Conservation (phyloP, 2,329 filamentous ascomycete genomes). For the Sporothrix sp. region DNA sequence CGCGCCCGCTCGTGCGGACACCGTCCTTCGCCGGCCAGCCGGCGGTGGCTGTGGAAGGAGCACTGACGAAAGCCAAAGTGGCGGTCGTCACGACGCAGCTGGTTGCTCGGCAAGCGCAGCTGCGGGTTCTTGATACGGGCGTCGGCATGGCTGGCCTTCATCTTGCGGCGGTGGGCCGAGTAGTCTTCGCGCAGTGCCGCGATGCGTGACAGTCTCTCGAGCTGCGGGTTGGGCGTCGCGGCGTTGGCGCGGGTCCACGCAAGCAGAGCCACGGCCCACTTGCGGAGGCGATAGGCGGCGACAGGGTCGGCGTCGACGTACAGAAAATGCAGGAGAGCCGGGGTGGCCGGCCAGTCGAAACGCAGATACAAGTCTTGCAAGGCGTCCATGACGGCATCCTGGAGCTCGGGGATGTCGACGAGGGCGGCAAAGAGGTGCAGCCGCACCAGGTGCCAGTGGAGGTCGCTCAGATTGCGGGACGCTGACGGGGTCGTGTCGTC, state of each 20-base stretch:
- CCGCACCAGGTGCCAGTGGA: slow-evolving; percentile 48
- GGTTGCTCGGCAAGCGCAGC: slow-evolving; percentile 47
- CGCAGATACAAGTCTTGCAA: slow-evolving; percentile 50
- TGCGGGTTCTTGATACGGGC: slow-evolving; percentile 51
- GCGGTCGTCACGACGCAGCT: slow-evolving; percentile 45
- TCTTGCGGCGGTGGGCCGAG: slow-evolving; percentile 41
- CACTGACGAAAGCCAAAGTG: slow-evolving; percentile 52
- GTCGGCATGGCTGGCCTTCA: slow-evolving; percentile 40
- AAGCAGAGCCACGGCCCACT: slow-evolving; percentile 52
- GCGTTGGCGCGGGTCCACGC: slow-evolving; percentile 40
- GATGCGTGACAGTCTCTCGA: slow-evolving; percentile 33
- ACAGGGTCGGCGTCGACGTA: slow-evolving; percentile 44
- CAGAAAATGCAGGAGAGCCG: slow-evolving; percentile 40
- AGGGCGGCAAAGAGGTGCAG: slow-evolving; percentile 48
- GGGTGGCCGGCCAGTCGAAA: slow-evolving; percentile 48
- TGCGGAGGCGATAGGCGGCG: slow-evolving; percentile 42
- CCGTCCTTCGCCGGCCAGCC: slow-evolving; percentile 41
- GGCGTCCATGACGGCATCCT: slow-evolving; percentile 49
- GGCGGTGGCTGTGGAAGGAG: slow-evolving; percentile 50
- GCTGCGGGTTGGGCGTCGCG: slow-evolving; percentile 20
- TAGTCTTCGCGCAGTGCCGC: slow-evolving; percentile 43
- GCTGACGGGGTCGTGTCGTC: not conserved
- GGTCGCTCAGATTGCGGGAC: slow-evolving; percentile 24
- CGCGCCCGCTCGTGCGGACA: slow-evolving; percentile 35
- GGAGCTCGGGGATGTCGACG: slow-evolving; percentile 39